A percentile compares a stretch with the other conserved stretches of the same genome.
phyloP scores from a whole-genome alignment of 2,329 filamentous ascomycete genomes.

The Ceratocystis cubensis region DNA sequence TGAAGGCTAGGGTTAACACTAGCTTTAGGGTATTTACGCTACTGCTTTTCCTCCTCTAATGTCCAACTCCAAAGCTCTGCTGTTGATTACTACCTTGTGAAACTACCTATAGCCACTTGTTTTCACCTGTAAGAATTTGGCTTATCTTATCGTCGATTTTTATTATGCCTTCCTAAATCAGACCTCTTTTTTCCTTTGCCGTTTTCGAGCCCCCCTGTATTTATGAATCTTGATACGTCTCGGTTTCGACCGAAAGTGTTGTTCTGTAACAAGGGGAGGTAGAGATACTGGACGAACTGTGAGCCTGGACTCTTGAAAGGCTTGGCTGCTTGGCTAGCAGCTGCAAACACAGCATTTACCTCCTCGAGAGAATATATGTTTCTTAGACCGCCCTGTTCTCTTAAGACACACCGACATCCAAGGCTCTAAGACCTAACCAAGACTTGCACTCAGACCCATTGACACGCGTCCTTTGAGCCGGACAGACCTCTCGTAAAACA shows the following conservation, averaged over 20 bases:
- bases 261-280: conserved; percentile 4
- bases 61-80: neutral
- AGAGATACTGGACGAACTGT: conserved; percentile 6
- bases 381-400: too few relatives aligned
- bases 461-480: neutral
- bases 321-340: neutral
- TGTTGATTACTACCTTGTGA: neutral
- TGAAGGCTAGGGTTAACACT: neutral
- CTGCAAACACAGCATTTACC: neutral
- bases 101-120: neutral
- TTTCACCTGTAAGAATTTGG: neutral
- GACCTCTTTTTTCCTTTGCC: neutral
- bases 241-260: conserved; percentile 1
- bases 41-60: neutral
- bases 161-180: too few relatives aligned
- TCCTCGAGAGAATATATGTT: too few relatives aligned
- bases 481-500: neutral
- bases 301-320: neutral
- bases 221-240: conserved; percentile 3
- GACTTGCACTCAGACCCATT: neutral
- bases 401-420: too few relatives aligned
- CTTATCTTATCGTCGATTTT: neutral
- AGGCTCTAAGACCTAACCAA: too few relatives aligned
- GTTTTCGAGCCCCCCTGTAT: neutral
- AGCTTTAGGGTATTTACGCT: neutral